These are phyloP conservation scores for Coriaria nepalensis DNA, from an alignment of 306 rosid genomes.

Conservation along the genomic window DNA sequence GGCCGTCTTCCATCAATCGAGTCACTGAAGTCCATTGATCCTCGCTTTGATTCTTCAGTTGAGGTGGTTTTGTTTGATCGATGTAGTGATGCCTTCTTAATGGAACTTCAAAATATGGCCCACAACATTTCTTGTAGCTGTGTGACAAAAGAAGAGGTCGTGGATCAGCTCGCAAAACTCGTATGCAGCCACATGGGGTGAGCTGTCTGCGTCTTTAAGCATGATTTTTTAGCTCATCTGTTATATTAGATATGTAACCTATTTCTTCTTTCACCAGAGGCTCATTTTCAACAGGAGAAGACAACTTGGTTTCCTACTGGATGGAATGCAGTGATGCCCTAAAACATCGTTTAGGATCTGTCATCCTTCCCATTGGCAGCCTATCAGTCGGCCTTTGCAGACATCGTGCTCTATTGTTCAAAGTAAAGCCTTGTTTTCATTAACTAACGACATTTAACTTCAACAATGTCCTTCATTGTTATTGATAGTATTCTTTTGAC, in stretches of 20 bases:
- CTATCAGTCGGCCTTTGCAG: slow-evolving; percentile 88
- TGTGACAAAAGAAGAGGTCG: slow-evolving; percentile 68
- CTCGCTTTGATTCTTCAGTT: slow-evolving; percentile 44
- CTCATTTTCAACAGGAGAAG: slow-evolving; percentile 69
- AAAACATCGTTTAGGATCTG: slow-evolving; percentile 78
- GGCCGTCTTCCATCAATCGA: slow-evolving; percentile 88
- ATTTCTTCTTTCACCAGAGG: slow-evolving; percentile 44
- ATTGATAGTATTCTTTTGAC: slow-evolving; percentile 5
- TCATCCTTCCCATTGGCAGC: slow-evolving; percentile 90
- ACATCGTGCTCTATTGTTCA: slow-evolving; percentile 89
- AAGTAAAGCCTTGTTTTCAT: slow-evolving; percentile 43
- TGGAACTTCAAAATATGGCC: slow-evolving; percentile 69
- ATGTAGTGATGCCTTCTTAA: slow-evolving; percentile 60
- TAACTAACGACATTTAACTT: too few species aligned
- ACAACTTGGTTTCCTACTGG: slow-evolving; percentile 53
- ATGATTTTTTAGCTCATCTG: slow-evolving; percentile 7
- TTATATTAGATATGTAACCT: neutral
- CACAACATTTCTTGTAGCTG: slow-evolving; percentile 50
- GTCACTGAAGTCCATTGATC: slow-evolving; percentile 56
- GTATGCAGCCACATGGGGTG: slow-evolving; percentile 90
- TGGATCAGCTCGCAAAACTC: slow-evolving; percentile 82
- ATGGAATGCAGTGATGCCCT: slow-evolving; percentile 68
- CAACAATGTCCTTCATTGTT: neutral
- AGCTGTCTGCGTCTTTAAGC: slow-evolving; percentile 26
- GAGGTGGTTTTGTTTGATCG: slow-evolving; percentile 83